Base-by-base conservation (phyloP, 345 rosid genomes). In the Cochlearia excelsa region DNA sequence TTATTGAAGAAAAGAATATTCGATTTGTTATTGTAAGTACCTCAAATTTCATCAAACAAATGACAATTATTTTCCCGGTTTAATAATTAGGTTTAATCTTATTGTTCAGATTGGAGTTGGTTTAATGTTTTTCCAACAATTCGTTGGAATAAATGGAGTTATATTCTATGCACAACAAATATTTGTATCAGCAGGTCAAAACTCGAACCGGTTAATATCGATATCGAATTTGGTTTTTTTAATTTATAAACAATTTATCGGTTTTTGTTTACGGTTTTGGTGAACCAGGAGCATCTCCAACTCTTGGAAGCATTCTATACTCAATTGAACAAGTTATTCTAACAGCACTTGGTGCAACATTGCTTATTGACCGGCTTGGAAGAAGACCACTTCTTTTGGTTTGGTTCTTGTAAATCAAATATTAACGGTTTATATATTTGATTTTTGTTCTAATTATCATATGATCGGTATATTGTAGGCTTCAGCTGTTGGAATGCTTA, bases 341-440 rank as follows among this genome's bases (percentile, higher is more conserved):
- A 33, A 76, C 78, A 9, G 79, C 77, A 44, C 51, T 74, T 1
- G 74, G 70, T 0, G 73, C 82, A 59, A 63, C 56, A 11, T 52
- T 77, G 42, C 51, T 74, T 40, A 75, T 81, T 50, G 83, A 77
- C 39, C 68, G 70, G 41, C 74, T 69, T 35, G 80, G 86, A 27
- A 72, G 86, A 67, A 67, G 75, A 48, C 83, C 79, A 28, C 86
- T 79, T 67, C 67, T 79, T 43, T 4, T 73, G 56, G 86, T 79
- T 44, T 5, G 45, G 34, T 63, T 50, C 28, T 30, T 43, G n/a
- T 30, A 44, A 29, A 30, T 7, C 5, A 0, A 6, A 38, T 6
- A 10, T 0, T 35, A 46, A 16, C 47, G 47, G 44, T 49, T 43
- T 57, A 31, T 7, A 55, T 39, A 33, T 33, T 33, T 2, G 3